phyloP scores from a whole-genome alignment of 257 asterid genomes.

The Verbena officinalis region DNA sequence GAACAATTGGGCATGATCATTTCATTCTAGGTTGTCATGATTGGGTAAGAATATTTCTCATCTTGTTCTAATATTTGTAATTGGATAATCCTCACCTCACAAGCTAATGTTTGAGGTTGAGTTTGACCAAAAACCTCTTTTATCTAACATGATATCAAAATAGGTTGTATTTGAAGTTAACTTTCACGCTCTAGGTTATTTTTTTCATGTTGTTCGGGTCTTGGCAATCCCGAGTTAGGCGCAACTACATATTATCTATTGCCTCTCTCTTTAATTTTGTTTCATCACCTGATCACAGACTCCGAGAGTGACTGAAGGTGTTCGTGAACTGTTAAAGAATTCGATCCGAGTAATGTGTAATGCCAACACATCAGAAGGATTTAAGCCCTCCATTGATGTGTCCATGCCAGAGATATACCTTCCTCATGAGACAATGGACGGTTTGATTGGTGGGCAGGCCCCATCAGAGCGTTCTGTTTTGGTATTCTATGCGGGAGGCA shows the following conservation, averaged over 20 bases:
- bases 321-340: slow-evolving; percentile 41
- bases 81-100: too few species aligned
- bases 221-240: too few species aligned
- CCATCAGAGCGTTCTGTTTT: slow-evolving; percentile 41
- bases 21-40: slow-evolving; percentile 61
- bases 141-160: too few species aligned
- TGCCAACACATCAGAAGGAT: slow-evolving; percentile 61
- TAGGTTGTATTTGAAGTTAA: too few species aligned
- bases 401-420: slow-evolving; percentile 64
- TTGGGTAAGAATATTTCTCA: slow-evolving; percentile 41
- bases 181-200: too few species aligned
- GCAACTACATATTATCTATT: too few species aligned
- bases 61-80: too few species aligned
- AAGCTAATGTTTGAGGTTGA: too few species aligned
- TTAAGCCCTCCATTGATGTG: slow-evolving; percentile 53
- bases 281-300: slow-evolving; percentile 42
- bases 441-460: slow-evolving; percentile 57
- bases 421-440: slow-evolving; percentile 51
- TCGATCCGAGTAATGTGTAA: slow-evolving; percentile 64
- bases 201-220: too few species aligned
- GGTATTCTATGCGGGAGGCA: slow-evolving; percentile 57
- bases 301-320: slow-evolving; percentile 44
- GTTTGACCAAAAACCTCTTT: too few species aligned
- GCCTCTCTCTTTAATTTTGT: too few species aligned
- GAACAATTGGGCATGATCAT: slow-evolving; percentile 52